Evolutionary conservation across 768 basidiomycete species (phyloP), one percentile per base, ranked within the genome.

Genomic region (Infundibulicybe gibba): DNA sequence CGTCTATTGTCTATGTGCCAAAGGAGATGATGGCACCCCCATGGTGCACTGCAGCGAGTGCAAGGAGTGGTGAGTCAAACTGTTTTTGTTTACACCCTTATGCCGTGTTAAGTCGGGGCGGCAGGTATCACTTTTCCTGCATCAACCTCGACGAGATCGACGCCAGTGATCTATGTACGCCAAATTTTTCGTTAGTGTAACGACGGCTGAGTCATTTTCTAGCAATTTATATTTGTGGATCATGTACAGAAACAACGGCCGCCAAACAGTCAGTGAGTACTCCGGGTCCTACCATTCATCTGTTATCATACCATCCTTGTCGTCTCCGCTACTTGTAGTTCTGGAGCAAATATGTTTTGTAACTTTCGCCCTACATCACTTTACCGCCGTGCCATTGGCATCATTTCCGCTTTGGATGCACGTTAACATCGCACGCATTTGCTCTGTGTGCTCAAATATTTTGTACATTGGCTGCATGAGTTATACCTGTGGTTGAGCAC

Each of bases 121-220:
- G 3, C 44, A 93, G 90, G 90, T 90, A 81, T 64, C 90, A 93
- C 63, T 92, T 92, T 55, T 64, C 67, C n/a, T 93, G 90, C 65
- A 74, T 91, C 9, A 67, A 77, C 49, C 62, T 92, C 41, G 72
- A 62, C 48, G 77, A 80, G 53, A 66, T 73, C 43, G 75, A 83
- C 53, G 90, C 90, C 8, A 83, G 83, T 57, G 84, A 88, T 61
- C 86, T 93, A 62, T 79, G 88, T 90, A 63, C 72, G 88, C 14
- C 20, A 8, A 32, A 37, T 33, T 48, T 12, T 13, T 48, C 41
- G 41, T 48, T 19, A 14, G 9, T 43, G 37, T 20, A 8, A 40
- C 19, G 32, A 21, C 31, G 14, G 33, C 59, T 48, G 38, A n/a
- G 47, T 38, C 43, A 35, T 48, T 45, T 16, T 16, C 47, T 41